These are phyloP conservation scores for Earliella scabrosa DNA, from an alignment of 1,284 basidiomycete species.

Conservation along the genomic window DNA sequence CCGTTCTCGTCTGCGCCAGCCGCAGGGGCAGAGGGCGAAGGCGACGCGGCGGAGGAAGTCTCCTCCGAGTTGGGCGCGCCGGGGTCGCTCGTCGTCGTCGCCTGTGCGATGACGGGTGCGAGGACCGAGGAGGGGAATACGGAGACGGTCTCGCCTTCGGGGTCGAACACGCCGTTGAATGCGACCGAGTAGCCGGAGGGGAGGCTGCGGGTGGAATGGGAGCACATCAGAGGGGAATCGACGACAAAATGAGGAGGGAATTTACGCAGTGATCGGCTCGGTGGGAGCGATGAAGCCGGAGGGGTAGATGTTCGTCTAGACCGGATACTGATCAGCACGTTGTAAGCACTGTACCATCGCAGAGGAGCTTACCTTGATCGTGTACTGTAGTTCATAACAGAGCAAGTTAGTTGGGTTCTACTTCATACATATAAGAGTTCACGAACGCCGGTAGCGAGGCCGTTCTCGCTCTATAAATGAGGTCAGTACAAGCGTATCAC, in stretches of 20 bases:
- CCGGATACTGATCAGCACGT: not conserved
- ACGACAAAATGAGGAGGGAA: not conserved
- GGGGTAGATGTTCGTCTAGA: slow-evolving; percentile 3
- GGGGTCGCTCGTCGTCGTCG: not conserved
- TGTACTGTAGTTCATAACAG: not conserved
- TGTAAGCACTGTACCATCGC: not conserved
- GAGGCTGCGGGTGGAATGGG: not conserved
- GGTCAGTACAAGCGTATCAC: not conserved
- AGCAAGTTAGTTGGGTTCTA: not conserved
- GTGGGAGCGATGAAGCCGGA: not conserved
- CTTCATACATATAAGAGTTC: too few species aligned
- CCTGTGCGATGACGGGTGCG: not conserved
- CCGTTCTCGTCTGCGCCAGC: not conserved
- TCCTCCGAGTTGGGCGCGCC: not conserved
- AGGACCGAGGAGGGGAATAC: slow-evolving; percentile 1
- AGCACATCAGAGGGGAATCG: not conserved
- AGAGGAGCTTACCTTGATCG: not conserved
- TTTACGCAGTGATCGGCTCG: slow-evolving; percentile 1
- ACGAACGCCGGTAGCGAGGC: slow-evolving; percentile 1
- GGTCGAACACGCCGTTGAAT: not conserved
- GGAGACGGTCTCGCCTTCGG: not conserved
- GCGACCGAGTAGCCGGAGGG: slow-evolving; percentile 1
- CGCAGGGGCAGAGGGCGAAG: not conserved
- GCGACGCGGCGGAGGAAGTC: not conserved
- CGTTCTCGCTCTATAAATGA: not conserved